These are phyloP conservation scores for Calcarisporium arbuscula DNA, from an alignment of 2,329 filamentous ascomycete genomes.

Conservation along the genomic window DNA sequence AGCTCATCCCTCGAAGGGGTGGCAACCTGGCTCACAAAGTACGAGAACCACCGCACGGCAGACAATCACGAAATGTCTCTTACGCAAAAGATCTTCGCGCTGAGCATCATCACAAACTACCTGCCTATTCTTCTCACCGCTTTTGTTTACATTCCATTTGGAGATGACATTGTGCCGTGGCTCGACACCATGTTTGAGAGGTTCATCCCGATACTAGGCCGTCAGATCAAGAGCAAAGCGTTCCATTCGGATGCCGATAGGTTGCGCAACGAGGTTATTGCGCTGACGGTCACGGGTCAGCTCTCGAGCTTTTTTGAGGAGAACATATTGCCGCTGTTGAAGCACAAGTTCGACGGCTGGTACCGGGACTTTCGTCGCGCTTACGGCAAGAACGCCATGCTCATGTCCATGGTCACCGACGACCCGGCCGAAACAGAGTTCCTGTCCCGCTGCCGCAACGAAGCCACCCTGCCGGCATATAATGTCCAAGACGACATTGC, in stretches of 20 bases:
- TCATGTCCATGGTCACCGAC: conserved; percentile 46
- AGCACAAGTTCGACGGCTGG: conserved; percentile 48
- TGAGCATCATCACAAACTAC: conserved; percentile 78
- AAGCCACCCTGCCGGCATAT: conserved; percentile 62
- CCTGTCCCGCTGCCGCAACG: conserved; percentile 55
- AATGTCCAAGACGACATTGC: conserved; percentile 68
- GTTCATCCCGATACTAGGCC: conserved; percentile 35
- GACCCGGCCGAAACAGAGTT: conserved; percentile 58
- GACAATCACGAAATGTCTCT: conserved; percentile 62
- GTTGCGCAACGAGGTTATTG: conserved; percentile 67
- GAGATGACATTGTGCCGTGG: conserved; percentile 59
- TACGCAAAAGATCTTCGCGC: conserved; percentile 67
- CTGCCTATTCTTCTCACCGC: conserved; percentile 69
- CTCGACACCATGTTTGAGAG: conserved; percentile 54
- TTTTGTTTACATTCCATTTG: conserved; percentile 74
- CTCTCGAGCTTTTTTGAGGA: conserved; percentile 67
- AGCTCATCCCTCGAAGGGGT: conserved; percentile 55
- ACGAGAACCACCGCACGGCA: conserved; percentile 69
- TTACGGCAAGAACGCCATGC: conserved; percentile 32
- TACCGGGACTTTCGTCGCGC: conserved; percentile 32
- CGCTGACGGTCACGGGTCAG: conserved; percentile 67
- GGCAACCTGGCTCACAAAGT: conserved; percentile 59
- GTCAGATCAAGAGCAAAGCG: conserved; percentile 44
- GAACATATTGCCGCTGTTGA: conserved; percentile 62
- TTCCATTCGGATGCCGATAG: conserved; percentile 62